Percentiles rank a stretch among this genome's conserved stretches.
Conservation (phyloP, 805 yeast species). For the Metschnikowia vanudenii region DNA sequence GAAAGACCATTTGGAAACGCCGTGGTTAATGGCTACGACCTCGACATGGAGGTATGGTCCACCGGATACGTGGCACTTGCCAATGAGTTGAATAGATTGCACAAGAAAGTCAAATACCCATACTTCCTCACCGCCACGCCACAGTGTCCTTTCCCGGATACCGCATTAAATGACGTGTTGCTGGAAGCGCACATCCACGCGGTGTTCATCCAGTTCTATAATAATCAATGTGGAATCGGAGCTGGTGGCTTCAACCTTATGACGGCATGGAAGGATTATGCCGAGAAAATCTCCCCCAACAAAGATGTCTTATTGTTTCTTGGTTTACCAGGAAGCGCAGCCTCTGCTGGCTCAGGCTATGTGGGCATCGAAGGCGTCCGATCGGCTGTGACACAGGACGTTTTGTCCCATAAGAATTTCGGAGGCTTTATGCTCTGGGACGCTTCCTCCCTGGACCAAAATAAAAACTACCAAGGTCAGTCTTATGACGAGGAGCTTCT, state of each 20-base stretch:
- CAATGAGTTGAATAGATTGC: constrained; percentile 21
- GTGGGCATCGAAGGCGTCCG: constrained; percentile 25
- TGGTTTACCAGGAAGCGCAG: constrained; percentile 60
- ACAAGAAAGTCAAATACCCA: constrained; percentile 5
- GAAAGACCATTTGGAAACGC: constrained; percentile 42
- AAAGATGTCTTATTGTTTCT: constrained; percentile 64
- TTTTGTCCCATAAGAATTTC: constrained; percentile 33
- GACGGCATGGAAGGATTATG: constrained; percentile 64
- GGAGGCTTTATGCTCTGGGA: constrained; percentile 88
- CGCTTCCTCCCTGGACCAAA: constrained; percentile 56
- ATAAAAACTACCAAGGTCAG: constrained; percentile 25
- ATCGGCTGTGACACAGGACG: constrained; percentile 12
- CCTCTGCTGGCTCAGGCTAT: constrained; percentile 62
- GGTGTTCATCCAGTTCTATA: constrained; percentile 86
- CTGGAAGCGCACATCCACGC: constrained; percentile 66
- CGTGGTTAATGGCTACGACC: constrained; percentile 68
- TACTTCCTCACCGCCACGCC: constrained; percentile 67
- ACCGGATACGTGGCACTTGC: constrained; percentile 35
- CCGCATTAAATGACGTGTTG: constrained; percentile 34
- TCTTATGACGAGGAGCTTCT: constrained; percentile 11
- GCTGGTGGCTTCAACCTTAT: constrained; percentile 53
- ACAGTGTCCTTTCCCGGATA: constrained; percentile 88
- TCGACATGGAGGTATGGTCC: constrained; percentile 55
- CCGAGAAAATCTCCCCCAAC: constrained; percentile 60
- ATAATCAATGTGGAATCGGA: constrained; percentile 59